Evolutionary conservation across 352 stramenopile species (phyloP), one percentile per base, ranked within the genome.

Genomic region (Thalassiosira mediterranea): DNA sequence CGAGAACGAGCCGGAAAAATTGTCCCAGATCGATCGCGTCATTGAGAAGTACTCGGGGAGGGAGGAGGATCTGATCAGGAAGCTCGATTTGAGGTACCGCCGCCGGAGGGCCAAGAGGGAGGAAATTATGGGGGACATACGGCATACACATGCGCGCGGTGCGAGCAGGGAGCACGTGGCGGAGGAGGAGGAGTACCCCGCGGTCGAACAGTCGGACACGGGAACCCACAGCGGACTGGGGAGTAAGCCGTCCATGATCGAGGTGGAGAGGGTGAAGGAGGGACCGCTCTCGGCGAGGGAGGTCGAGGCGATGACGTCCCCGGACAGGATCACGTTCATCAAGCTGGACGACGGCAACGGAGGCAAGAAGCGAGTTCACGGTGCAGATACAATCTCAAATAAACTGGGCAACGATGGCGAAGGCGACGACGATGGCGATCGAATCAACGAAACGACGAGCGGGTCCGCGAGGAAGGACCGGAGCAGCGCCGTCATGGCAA

Each of bases 51-150:
- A 84, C 40, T 11, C n/a, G 2, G 75, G 75, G 25, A 69, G 64
- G 38, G 75, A 84, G 46, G 75, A 79, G 31, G 75, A 84, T 53
- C 51, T 84, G 26, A 79, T 84, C 17, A 53, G 49, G 49, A 84
- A 84, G 46, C 66, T 84, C 47, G 75, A 84, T 65, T 31, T 69
- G n/a, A 40, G 75, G 37, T 84, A 84, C 64, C 42, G 60, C 25
- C 60, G 67, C 21, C 58, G 51, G 51, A 79, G 44, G 34, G 59
- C 61, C 17, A 74, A 63, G 31, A 51, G 26, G 28, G 54, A 52
- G 13, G n/a, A 29, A 21, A 68, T 49, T 21, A 25, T 42, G 37
- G 4, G 51, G 7, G 56, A 65, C 44, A 51, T 65, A 17, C 17
- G 34, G 44, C 7, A 13, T 13, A 13, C 34, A 7, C n/a, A n/a